Evolutionary conservation across 2,329 filamentous ascomycete species (phyloP).

Genomic region (Aspergillus unguis): DNA sequence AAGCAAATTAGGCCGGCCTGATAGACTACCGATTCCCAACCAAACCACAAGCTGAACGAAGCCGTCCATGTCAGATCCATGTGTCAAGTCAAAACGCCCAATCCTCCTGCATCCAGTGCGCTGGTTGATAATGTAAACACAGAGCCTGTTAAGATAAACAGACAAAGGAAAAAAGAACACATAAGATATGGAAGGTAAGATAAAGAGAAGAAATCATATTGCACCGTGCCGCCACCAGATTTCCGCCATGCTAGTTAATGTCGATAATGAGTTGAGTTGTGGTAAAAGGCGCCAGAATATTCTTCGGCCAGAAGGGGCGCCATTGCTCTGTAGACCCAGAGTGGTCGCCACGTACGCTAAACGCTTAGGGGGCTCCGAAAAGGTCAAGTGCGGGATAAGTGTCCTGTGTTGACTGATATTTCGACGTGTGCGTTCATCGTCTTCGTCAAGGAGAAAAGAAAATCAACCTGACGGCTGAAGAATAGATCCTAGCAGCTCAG

Average conservation of each 20-base stretch:
- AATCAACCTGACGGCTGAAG: background rate
- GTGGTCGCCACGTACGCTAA: no score
- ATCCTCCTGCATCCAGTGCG: conserved; percentile 10
- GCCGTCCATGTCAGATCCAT: no score
- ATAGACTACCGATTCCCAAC: background rate
- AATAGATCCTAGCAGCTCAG: conserved; percentile 12
- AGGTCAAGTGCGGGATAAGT: background rate
- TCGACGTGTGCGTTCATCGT: background rate
- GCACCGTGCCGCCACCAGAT: background rate
- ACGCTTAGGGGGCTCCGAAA: background rate
- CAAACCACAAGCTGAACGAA: background rate
- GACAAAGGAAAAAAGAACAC: background rate
- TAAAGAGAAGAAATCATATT: background rate
- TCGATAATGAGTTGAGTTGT: background rate
- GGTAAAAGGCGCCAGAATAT: background rate
- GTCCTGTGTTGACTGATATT: background rate
- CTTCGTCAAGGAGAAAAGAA: background rate
- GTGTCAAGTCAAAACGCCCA: conserved; percentile 11
- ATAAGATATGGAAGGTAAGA: conserved; percentile 1
- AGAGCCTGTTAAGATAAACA: conserved; percentile 1
- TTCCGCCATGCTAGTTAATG: background rate
- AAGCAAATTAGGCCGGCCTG: conserved; percentile 10
- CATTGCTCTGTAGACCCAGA: background rate
- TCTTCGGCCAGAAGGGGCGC: background rate
- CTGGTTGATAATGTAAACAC: background rate